Evolutionary conservation across 768 basidiomycete species (phyloP), one percentile per base, ranked within the genome.

Genomic region (Leccinum subtestaceum): DNA sequence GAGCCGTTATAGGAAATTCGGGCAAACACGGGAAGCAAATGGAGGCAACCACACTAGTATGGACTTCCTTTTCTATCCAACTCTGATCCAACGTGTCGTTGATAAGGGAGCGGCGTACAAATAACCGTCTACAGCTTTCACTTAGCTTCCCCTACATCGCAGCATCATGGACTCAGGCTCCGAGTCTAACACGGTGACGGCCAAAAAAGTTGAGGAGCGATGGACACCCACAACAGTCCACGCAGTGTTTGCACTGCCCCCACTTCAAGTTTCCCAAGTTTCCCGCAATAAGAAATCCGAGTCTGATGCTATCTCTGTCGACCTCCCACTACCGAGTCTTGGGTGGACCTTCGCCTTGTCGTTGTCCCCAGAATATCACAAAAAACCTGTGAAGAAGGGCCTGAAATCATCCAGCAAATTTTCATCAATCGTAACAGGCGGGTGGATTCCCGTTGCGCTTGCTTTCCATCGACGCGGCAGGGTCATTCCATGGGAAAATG

Each of bases 341-440:
- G 65, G 67, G 17, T 67, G 62, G 67, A 48, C 60, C 12, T 68
- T 68, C 46, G 1, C 57, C 15, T 31, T 67, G 27, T 58, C 56
- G 17, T 34, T 69, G 60, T 38, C 53, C 10, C 58, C 62, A 12
- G 25, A 52, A 27, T 8, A 3, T 46, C 17, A 6, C n/a, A 13
- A 15, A 19, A 17, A 3, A 12, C 5, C 25, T n/a, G 31, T 15
- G n/a, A 29, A 51, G 9, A 10, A 13, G 23, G 23, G 23, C 23
- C 23, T 23, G 23, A 23, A 23, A 23, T 23, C 23, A 23, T 23
- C 23, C 23, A 23, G 23, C 23, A 23, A 23, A 23, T 3, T 3
- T 23, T 23, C 23, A 23, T 23, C 23, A 23, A 23, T 23, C 23
- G 23, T 23, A 23, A 23, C 23, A 23, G 23, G 23, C 2, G 23